Evolutionary conservation across 176 grass and related monocot species (phyloP).

Genomic region (Oryza rufipogon): DNA sequence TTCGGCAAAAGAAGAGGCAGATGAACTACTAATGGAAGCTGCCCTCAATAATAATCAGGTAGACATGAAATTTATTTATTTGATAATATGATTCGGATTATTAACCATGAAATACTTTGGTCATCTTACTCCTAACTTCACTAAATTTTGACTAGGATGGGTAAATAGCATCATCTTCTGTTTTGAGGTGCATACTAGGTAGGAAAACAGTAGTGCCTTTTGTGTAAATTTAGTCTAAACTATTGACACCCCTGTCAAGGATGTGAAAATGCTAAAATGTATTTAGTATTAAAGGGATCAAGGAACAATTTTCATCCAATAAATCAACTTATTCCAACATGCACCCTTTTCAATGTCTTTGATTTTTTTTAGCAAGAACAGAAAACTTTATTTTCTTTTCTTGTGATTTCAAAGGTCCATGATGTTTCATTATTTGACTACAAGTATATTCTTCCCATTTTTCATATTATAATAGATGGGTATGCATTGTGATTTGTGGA

Average conservation of each 20-base stretch:
- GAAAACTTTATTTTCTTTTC: not conserved
- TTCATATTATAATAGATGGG: not conserved
- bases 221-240: conserved; percentile 3
- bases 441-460: not conserved
- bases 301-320: conserved; percentile 18
- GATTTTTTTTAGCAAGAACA: conserved; percentile 8
- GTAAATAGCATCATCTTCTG: not conserved
- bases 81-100: conserved; percentile 14
- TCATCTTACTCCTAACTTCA: conserved; percentile 14
- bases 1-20: conserved; percentile 61
- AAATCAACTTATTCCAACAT: not conserved
- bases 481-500: conserved; percentile 3
- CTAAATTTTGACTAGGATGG: conserved; percentile 1
- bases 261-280: conserved; percentile 29
- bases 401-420: not conserved
- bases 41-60: conserved; percentile 93
- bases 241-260: not conserved
- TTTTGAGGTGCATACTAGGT: conserved; percentile 24
- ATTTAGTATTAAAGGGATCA: conserved; percentile 13
- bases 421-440: conserved; percentile 12
- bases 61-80: conserved; percentile 16
- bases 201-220: not conserved
- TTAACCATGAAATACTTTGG: conserved; percentile 18
- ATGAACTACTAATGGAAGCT: conserved; percentile 96
- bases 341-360: conserved; percentile 23